Conservation (phyloP, 352 stramenopile genomes). For the Pythium phragmitis region DNA sequence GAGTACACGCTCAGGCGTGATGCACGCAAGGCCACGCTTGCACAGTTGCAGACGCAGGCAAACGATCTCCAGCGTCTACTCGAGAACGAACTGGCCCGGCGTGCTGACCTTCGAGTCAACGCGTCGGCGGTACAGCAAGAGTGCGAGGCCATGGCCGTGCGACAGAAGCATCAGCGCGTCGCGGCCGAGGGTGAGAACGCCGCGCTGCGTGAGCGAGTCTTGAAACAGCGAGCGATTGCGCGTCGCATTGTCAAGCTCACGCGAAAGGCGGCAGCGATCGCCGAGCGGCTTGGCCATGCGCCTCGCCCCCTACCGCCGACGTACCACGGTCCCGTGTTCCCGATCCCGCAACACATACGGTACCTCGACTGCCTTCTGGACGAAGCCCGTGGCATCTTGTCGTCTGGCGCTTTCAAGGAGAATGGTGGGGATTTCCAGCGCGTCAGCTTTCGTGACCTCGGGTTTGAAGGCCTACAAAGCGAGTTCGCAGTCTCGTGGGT, state of each 20-base stretch:
- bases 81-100: background rate
- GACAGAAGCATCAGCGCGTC: conserved; percentile 13
- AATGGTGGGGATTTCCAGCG: conserved; percentile 1
- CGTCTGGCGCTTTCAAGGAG: background rate
- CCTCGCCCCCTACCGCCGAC: background rate
- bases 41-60: background rate
- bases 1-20: conserved; percentile 2
- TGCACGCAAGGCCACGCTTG: background rate
- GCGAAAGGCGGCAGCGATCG: background rate
- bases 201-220: background rate
- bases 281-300: background rate
- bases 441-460: conserved; percentile 10
- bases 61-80: background rate
- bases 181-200: background rate
- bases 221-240: background rate
- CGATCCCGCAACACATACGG: background rate
- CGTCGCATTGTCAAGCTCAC: background rate
- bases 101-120: background rate
- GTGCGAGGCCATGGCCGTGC: conserved; percentile 4
- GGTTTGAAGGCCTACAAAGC: conserved; percentile 10
- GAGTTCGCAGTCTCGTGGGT: conserved; percentile 9
- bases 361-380: conserved; percentile 5
- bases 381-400: background rate
- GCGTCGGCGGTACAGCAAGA: background rate
- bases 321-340: background rate